Percentiles rank a stretch among this genome's conserved stretches.
phyloP scores from a whole-genome alignment of 129 eudicot species.

The Escallonia rubra region DNA sequence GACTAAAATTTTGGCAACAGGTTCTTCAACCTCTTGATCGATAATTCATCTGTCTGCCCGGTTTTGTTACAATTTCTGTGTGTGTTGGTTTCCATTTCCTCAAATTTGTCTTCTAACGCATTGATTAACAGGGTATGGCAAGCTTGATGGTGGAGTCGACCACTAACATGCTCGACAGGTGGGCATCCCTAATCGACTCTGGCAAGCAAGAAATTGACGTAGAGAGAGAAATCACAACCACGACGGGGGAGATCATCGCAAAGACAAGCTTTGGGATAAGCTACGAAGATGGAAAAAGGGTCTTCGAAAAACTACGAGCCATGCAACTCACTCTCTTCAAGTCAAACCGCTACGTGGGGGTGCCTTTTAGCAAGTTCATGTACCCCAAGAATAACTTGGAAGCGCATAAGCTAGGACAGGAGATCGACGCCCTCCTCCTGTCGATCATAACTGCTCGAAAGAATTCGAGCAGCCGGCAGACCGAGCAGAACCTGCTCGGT shows the following conservation, averaged over 20 bases:
- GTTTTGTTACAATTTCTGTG: too few relatives aligned
- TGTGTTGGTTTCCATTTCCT: too few relatives aligned
- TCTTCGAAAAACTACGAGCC: slow-evolving; percentile 55
- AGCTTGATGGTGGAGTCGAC: slow-evolving; percentile 81
- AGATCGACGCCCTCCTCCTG: slow-evolving; percentile 56
- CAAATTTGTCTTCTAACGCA: too few relatives aligned
- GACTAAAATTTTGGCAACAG: too few relatives aligned
- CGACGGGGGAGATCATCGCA: slow-evolving; percentile 83
- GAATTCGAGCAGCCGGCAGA: slow-evolving; percentile 15
- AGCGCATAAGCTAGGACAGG: slow-evolving; percentile 64
- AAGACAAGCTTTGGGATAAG: slow-evolving; percentile 78
- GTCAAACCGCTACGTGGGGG: slow-evolving; percentile 72
- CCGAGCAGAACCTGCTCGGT: slow-evolving; percentile 56
- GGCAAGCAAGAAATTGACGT: slow-evolving; percentile 65
- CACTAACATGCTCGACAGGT: slow-evolving; percentile 56
- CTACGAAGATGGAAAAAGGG: slow-evolving; percentile 43
- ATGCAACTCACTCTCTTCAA: slow-evolving; percentile 72
- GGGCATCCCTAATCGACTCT: slow-evolving; percentile 42
- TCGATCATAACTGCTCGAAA: slow-evolving; percentile 43
- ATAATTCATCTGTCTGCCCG: too few relatives aligned
- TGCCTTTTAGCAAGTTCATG: slow-evolving; percentile 69
- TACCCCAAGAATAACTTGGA: slow-evolving; percentile 51
- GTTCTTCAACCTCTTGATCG: too few relatives aligned
- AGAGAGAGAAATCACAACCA: slow-evolving; percentile 58
- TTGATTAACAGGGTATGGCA: slow-evolving; percentile 60